These are phyloP conservation scores for Ampelocalamus luodianensis DNA, from an alignment of 176 grass and related monocot species.

Conservation along the genomic window DNA sequence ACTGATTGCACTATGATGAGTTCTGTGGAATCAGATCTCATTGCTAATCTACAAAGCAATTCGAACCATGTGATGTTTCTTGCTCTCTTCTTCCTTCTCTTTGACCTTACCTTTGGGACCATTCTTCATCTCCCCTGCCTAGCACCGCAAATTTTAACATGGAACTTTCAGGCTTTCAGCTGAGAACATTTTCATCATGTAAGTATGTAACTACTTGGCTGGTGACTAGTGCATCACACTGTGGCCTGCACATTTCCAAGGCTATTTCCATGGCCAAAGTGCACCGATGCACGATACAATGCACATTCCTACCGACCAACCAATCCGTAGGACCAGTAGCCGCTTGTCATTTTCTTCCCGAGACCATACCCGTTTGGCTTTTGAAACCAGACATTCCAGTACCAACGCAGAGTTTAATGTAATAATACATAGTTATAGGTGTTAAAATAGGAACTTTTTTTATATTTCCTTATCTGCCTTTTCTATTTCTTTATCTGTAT, in stretches of 20 bases:
- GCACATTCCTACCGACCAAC: constrained; percentile 3
- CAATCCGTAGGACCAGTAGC: not conserved
- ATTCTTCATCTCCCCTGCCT: not conserved
- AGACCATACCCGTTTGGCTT: no score
- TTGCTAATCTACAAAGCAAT: not conserved
- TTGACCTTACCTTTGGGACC: constrained; percentile 18
- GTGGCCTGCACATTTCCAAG: constrained; percentile 35
- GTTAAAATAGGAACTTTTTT: no score
- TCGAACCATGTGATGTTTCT: not conserved
- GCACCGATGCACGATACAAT: not conserved
- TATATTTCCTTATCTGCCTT: no score
- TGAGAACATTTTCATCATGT: constrained; percentile 21
- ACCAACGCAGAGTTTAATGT: no score
- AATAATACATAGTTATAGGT: no score
- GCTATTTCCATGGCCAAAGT: not conserved
- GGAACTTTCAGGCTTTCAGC: not conserved
- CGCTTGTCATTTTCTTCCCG: no score
- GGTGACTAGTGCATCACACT: constrained; percentile 8
- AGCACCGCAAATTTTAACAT: not conserved
- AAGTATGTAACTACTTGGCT: not conserved
- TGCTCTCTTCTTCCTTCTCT: not conserved
- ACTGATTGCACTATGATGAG: constrained; percentile 3
- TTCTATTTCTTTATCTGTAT: no score
- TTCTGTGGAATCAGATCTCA: not conserved
- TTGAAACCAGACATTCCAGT: no score